Percentiles rank a stretch among this genome's conserved stretches.
Conservation (phyloP, 495 filamentous ascomycete species). For the Lasiosphaeria ovina region DNA sequence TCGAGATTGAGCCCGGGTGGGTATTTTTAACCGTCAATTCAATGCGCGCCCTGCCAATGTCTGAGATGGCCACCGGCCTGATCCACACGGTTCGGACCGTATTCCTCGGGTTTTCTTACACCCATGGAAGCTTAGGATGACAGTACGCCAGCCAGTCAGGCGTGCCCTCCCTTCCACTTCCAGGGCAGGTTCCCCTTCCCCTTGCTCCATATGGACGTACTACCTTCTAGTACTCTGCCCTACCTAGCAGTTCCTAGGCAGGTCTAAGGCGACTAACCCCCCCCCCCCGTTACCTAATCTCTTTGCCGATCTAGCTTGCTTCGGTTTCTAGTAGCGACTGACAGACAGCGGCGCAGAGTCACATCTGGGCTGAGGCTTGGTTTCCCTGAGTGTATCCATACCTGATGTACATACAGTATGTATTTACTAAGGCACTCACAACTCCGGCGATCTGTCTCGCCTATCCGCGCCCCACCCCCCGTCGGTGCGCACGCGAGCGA, state of each 20-base stretch:
- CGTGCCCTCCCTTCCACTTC: not conserved
- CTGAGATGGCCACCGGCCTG: not conserved
- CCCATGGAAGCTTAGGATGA: too few species aligned
- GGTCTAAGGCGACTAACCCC: not conserved
- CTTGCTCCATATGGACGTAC: too few species aligned
- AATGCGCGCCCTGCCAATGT: not conserved
- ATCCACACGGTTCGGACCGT: constrained; percentile 4
- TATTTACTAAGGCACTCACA: not conserved
- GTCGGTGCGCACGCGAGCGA: not conserved
- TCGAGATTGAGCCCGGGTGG: not conserved
- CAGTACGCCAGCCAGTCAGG: too few species aligned
- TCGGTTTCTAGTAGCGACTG: not conserved
- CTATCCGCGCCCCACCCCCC: not conserved
- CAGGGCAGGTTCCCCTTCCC: too few species aligned
- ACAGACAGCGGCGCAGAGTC: constrained; percentile 14
- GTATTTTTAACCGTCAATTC: constrained; percentile 5
- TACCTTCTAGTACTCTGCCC: not conserved
- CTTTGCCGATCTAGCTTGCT: constrained; percentile 1
- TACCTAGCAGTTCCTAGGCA: not conserved
- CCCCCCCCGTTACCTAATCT: constrained; percentile 5
- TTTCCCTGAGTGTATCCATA: constrained; percentile 9
- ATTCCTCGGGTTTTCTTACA: constrained; percentile 9
- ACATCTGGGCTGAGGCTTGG: constrained; percentile 24
- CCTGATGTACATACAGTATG: not conserved
- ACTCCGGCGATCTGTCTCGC: not conserved